Evolutionary conservation across 176 grass and related monocot species (phyloP).

Genomic region (Alloteropsis semialata): DNA sequence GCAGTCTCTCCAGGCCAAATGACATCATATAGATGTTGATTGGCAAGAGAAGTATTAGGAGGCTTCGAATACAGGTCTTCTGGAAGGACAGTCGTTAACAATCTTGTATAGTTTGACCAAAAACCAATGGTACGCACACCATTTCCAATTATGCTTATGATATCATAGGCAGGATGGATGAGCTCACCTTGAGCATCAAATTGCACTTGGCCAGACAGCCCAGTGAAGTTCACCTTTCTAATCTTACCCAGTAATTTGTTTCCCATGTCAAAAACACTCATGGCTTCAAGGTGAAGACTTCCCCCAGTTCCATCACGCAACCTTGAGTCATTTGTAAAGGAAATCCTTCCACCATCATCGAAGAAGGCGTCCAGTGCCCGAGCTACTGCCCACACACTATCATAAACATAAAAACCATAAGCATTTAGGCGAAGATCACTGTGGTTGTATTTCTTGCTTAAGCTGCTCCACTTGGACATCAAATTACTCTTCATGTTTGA

Average conservation of each 20-base stretch:
- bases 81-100: constrained; percentile 57
- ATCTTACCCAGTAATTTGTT: constrained; percentile 56
- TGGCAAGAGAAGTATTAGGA: constrained; percentile 62
- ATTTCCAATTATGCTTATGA: constrained; percentile 82
- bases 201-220: constrained; percentile 55
- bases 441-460: constrained; percentile 61
- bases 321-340: constrained; percentile 70
- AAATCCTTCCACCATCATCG: constrained; percentile 64
- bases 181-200: constrained; percentile 58
- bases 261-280: constrained; percentile 80
- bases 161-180: constrained; percentile 81
- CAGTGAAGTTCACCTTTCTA: constrained; percentile 61
- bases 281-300: constrained; percentile 74
- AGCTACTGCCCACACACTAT: constrained; percentile 85
- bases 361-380: constrained; percentile 79
- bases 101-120: constrained; percentile 90
- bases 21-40: constrained; percentile 66
- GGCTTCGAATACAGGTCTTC: constrained; percentile 72
- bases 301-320: constrained; percentile 50
- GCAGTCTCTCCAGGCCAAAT: constrained; percentile 88
- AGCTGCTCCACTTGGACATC: constrained; percentile 64
- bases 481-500: constrained; percentile 73
- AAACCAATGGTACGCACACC: constrained; percentile 73
- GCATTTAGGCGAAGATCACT: constrained; percentile 48
- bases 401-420: constrained; percentile 82